Percentiles rank a stretch among this genome's conserved stretches.
phyloP scores from a whole-genome alignment of 208 protist species.

The Zelonia costaricensis region DNA sequence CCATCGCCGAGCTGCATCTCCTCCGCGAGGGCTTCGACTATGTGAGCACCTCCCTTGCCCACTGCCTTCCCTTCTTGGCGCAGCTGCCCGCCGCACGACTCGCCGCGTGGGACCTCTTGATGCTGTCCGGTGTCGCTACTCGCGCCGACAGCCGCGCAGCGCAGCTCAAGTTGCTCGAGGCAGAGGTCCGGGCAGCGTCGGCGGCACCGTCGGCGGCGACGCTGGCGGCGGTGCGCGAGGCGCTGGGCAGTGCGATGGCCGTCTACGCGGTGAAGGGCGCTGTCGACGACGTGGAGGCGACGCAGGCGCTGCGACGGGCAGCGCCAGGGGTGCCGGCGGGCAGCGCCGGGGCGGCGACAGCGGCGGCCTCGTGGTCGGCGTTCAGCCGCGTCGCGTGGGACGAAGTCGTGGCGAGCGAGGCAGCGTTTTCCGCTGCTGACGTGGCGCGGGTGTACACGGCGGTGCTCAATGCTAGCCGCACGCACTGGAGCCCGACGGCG shows the following conservation, averaged over 20 bases:
- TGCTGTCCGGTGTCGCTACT: conserved; percentile 6
- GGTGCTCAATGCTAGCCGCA: conserved; percentile 5
- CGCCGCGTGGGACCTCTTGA: conserved; percentile 15
- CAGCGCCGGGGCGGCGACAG: background rate
- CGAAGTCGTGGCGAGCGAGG: background rate
- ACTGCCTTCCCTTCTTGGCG: conserved; percentile 4
- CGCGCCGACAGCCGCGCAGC: background rate
- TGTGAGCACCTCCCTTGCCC: conserved; percentile 5
- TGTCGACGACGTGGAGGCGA: conserved; percentile 4
- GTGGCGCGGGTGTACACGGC: background rate
- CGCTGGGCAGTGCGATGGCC: conserved; percentile 19
- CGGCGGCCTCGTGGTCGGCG: conserved; percentile 17
- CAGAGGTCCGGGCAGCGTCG: background rate
- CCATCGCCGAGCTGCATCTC: conserved; percentile 19
- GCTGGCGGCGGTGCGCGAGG: conserved; percentile 13
- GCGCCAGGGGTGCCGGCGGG: background rate
- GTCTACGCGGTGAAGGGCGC: conserved; percentile 22
- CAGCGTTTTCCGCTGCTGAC: background rate
- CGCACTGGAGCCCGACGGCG: conserved; percentile 3
- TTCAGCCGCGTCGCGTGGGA: conserved; percentile 15
- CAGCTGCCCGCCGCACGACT: conserved; percentile 15
- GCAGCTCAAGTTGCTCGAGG: conserved; percentile 11
- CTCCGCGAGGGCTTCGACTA: conserved; percentile 20
- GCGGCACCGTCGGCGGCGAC: background rate
- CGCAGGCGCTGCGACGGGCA: conserved; percentile 2